Evolutionary conservation across 345 rosid genomes (phyloP), one percentile per base, ranked within the genome.

Genomic region (Aegle marmelos): DNA sequence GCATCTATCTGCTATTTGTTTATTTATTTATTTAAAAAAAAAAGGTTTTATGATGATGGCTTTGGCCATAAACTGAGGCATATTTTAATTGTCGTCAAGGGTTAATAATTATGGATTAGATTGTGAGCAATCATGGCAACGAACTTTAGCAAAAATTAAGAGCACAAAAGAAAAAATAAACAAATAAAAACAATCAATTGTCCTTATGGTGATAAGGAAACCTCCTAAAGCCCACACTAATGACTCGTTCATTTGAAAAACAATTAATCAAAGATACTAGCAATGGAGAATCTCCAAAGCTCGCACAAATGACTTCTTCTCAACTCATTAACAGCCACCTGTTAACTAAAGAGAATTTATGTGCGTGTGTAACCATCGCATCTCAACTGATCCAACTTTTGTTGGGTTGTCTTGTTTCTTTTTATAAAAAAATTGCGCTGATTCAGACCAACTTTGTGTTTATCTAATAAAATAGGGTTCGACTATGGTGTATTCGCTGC

Each of bases 191-290:
- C 57, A 53, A 53, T 53, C 57, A 53, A 53, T 53, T 19, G 3
- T 4, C 1, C 6, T 17, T 53, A 4, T 17, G 1, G 21, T 53
- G 21, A 53, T 53, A 0, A 8, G 1, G 22, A 53, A 53, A 17
- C n/a, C 17, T 0, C 22, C 2, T n/a, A n/a, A 0, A 53, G 57
- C 57, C 0, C 22, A 1, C 0, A 17, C 57, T 0, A 6, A 53
- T 53, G 57, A 53, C 57, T 53, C 17, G 57, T 1, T 53, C 21
- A 39, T 39, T 39, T 9, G 45, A 57, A 57, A 57, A 57, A 19
- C 57, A 0, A 53, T 53, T 22, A 53, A 53, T 53, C 6, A 17
- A 0, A 4, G 21, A 17, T 17, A 17, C 8, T 8, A 39, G 13
- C 9, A 13, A 9, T 14, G 19, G n/a, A 5, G 22, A 53, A 17